Evolutionary conservation across 2,329 filamentous ascomycete genomes (phyloP).

Genomic region (Amphichorda felina): DNA sequence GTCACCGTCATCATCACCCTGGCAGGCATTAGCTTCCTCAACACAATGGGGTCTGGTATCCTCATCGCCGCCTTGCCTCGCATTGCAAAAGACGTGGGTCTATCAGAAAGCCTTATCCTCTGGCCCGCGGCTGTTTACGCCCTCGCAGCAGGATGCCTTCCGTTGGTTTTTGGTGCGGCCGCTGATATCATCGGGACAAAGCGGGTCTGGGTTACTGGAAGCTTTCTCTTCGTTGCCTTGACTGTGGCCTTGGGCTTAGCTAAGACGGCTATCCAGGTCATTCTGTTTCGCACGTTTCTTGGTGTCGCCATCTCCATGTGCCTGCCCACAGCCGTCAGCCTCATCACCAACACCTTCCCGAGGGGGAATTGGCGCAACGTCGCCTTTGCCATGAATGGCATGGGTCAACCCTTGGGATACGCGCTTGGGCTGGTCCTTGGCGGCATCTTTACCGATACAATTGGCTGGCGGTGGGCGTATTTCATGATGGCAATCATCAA

Average conservation of each 20-base stretch:
- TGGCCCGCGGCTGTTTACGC: conserved; percentile 18
- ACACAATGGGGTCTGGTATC: conserved; percentile 23
- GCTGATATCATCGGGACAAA: conserved; percentile 23
- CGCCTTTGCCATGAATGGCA: conserved; percentile 30
- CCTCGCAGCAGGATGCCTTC: conserved; percentile 14
- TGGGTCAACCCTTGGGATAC: conserved; percentile 33
- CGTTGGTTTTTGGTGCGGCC: conserved; percentile 23
- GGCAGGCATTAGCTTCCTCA: conserved; percentile 20
- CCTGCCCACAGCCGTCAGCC: conserved; percentile 21
- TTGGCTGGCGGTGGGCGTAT: conserved; percentile 35
- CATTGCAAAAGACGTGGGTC: conserved; percentile 21
- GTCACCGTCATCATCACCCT: conserved; percentile 18
- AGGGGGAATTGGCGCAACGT: conserved; percentile 23
- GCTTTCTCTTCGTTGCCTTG: conserved; percentile 17
- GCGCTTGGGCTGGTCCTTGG: conserved; percentile 35
- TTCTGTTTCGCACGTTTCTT: conserved; percentile 20
- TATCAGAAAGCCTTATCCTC: conserved; percentile 15
- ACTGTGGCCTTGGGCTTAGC: conserved; percentile 21
- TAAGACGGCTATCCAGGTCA: conserved; percentile 21
- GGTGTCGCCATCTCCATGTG: conserved; percentile 24
- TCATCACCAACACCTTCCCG: conserved; percentile 23
- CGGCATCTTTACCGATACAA: conserved; percentile 32
- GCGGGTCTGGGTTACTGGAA: conserved; percentile 19
- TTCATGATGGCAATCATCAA: conserved; percentile 25
- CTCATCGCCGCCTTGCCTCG: conserved; percentile 23